These are phyloP conservation scores for Udeniomyces megalosporus DNA, from an alignment of 768 basidiomycete genomes.

Conservation along the genomic window DNA sequence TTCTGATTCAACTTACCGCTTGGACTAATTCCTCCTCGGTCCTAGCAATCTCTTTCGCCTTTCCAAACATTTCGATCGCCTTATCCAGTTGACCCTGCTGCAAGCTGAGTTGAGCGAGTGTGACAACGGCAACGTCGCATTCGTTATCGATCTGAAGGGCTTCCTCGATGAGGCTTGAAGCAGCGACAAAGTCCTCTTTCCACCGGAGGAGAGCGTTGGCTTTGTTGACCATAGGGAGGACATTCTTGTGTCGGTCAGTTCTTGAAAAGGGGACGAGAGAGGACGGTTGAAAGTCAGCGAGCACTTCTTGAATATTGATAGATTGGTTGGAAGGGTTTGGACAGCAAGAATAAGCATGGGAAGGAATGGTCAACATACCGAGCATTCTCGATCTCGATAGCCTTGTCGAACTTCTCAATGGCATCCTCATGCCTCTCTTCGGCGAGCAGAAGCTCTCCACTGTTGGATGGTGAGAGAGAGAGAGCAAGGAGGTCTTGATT, in stretches of 20 bases:
- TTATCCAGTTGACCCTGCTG: constrained; percentile 79
- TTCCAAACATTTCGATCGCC: constrained; percentile 72
- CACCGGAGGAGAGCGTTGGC: constrained; percentile 92
- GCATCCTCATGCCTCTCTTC: constrained; percentile 67
- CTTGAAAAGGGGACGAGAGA: constrained; percentile 16
- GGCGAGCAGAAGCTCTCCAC: constrained; percentile 86
- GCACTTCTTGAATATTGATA: constrained; percentile 1
- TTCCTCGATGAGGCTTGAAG: constrained; percentile 67
- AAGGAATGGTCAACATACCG: constrained; percentile 36
- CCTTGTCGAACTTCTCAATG: constrained; percentile 79
- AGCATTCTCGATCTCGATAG: constrained; percentile 68
- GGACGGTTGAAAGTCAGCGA: constrained; percentile 17
- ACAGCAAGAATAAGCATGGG: neutral
- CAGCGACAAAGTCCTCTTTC: constrained; percentile 59
- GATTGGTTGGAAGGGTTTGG: neutral
- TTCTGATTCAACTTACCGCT: constrained; percentile 29
- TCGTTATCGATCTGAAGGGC: constrained; percentile 77
- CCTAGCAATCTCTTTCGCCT: constrained; percentile 68
- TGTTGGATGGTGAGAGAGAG: constrained; percentile 25
- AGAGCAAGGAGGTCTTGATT: no score
- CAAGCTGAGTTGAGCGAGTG: constrained; percentile 77
- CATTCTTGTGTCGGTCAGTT: constrained; percentile 45
- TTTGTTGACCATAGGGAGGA: constrained; percentile 89
- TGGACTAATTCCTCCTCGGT: constrained; percentile 67
- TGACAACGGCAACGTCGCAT: constrained; percentile 92